Percentiles rank a stretch among this genome's conserved stretches.
Evolutionary conservation across 1,284 basidiomycete species (phyloP).

Genomic region (Cystobasidiaceae sp.): DNA sequence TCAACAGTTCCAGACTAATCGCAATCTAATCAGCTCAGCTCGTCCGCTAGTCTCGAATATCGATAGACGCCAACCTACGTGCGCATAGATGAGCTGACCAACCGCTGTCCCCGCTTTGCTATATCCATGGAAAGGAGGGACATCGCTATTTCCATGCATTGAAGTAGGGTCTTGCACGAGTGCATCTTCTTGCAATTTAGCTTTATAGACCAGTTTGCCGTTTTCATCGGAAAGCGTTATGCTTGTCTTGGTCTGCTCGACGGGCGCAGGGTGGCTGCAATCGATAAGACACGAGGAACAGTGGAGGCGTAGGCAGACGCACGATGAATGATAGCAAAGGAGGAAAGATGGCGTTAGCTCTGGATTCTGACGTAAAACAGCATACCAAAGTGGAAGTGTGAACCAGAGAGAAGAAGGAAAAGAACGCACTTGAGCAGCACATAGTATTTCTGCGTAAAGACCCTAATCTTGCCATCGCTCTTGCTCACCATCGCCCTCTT

Average conservation of each 20-base stretch:
- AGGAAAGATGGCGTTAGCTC: too few relatives aligned
- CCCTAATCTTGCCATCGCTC: slow-evolving; percentile 50
- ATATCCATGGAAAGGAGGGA: slow-evolving; percentile 50
- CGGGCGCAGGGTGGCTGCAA: slow-evolving; percentile 35
- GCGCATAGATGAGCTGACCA: slow-evolving; percentile 72
- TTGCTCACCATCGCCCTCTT: slow-evolving; percentile 4
- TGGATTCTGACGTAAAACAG: too few relatives aligned
- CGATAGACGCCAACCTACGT: too few relatives aligned
- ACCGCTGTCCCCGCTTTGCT: slow-evolving; percentile 45
- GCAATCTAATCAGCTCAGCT: too few relatives aligned
- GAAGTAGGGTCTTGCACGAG: slow-evolving; percentile 50
- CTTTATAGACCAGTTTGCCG: slow-evolving; percentile 61
- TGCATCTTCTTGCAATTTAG: slow-evolving; percentile 50
- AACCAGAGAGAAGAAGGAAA: too few relatives aligned
- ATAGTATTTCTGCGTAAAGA: slow-evolving; percentile 77
- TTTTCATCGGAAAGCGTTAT: slow-evolving; percentile 43
- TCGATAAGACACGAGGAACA: neutral
- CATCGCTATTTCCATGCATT: slow-evolving; percentile 45
- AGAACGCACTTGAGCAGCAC: slow-evolving; percentile 50
- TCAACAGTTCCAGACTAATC: slow-evolving; percentile 63
- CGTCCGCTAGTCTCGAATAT: too few relatives aligned
- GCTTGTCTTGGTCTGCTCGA: slow-evolving; percentile 34
- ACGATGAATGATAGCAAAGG: neutral
- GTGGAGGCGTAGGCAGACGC: neutral
- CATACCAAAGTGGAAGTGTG: too few relatives aligned